Evolutionary conservation across 176 grass and related monocot species (phyloP).

Genomic region (Avena insularis): DNA sequence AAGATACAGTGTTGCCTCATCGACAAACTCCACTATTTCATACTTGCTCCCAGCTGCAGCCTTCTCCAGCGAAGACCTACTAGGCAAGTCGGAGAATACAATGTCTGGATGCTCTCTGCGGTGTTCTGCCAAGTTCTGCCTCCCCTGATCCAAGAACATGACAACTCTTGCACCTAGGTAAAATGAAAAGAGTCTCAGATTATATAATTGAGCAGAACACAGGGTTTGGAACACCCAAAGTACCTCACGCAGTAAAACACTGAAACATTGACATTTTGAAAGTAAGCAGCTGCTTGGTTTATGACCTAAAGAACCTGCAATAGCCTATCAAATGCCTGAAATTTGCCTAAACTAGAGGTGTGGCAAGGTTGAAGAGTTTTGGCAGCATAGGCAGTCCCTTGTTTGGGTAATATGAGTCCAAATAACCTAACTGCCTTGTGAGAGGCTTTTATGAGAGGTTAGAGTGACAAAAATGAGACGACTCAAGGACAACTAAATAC

Average conservation of each 20-base stretch:
- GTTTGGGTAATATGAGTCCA: not conserved
- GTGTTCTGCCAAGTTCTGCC: slow-evolving; percentile 61
- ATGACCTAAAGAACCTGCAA: not conserved
- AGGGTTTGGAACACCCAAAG: not conserved
- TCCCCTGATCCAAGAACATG: slow-evolving; percentile 84
- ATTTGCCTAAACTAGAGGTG: slow-evolving; percentile 14
- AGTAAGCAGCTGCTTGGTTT: not conserved
- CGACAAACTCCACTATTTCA: slow-evolving; percentile 67
- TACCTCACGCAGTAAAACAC: not conserved
- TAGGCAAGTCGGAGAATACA: slow-evolving; percentile 69
- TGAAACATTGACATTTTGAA: not conserved
- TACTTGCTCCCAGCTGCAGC: slow-evolving; percentile 64
- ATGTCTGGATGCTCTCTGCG: slow-evolving; percentile 66
- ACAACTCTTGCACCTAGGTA: slow-evolving; percentile 72
- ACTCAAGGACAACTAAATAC: not conserved
- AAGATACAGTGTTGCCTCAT: slow-evolving; percentile 73
- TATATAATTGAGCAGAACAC: not conserved
- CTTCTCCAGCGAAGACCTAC: slow-evolving; percentile 55
- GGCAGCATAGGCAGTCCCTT: not conserved
- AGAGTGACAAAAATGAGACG: not conserved
- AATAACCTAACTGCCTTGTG: not conserved
- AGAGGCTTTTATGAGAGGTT: not conserved
- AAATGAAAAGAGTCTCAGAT: not conserved
- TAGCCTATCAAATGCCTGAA: not conserved
- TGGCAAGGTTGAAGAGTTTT: not conserved